Percentiles rank a stretch among this genome's conserved stretches.
Evolutionary conservation across 2,329 filamentous ascomycete genomes (phyloP).

Genomic region (Hirsutella thompsonii): DNA sequence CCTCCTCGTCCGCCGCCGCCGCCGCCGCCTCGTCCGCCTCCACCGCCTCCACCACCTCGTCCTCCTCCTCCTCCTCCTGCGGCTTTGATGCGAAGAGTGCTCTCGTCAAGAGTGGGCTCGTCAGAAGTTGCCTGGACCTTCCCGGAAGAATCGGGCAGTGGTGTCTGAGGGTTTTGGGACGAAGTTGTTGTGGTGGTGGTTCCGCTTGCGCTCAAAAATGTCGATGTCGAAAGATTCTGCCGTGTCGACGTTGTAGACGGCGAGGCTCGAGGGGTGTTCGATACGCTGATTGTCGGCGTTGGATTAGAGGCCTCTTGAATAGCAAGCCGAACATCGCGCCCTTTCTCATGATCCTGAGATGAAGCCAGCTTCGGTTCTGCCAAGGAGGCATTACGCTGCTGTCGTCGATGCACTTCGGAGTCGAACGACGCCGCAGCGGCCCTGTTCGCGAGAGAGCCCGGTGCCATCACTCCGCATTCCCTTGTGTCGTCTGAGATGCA

Average conservation of each 20-base stretch:
- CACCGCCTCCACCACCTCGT: no score
- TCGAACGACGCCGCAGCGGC: no score
- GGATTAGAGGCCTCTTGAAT: not conserved
- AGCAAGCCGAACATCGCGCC: not conserved
- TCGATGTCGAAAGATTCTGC: not conserved
- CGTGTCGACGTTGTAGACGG: not conserved
- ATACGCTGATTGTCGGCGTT: not conserved
- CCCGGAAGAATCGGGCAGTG: no score
- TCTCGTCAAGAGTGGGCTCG: no score
- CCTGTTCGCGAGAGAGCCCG: no score
- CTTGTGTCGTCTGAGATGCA: not conserved
- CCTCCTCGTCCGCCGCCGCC: no score
- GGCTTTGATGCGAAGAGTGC: no score
- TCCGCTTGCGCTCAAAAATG: not conserved
- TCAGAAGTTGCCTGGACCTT: no score
- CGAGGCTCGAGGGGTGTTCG: not conserved
- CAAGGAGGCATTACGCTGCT: not conserved
- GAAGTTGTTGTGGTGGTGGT: not conserved
- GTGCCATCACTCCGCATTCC: not conserved
- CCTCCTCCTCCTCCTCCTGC: no score
- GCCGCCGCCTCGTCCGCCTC: no score
- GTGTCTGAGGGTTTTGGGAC: no score
- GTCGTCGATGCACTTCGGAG: no score
- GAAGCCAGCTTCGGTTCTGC: not conserved
- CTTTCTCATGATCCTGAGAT: not conserved